Evolutionary conservation across 1,284 basidiomycete genomes (phyloP).

Genomic region (Mycena citricolor): DNA sequence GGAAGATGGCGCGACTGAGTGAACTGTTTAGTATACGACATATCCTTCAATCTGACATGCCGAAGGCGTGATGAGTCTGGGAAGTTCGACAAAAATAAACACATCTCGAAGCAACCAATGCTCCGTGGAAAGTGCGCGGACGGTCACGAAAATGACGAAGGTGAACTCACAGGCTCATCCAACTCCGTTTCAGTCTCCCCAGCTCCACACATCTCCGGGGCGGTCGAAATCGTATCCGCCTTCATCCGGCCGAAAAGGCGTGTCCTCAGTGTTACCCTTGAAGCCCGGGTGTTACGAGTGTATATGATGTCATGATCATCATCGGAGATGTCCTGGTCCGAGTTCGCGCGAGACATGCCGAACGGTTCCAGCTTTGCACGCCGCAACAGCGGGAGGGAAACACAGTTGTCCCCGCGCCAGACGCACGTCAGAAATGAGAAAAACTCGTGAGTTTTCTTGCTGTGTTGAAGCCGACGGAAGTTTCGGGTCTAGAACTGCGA

Average conservation of each 20-base stretch:
- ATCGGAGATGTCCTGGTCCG: constrained; percentile 15
- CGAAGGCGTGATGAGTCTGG: background rate
- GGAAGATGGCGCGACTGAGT: constrained; percentile 55
- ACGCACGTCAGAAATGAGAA: no score
- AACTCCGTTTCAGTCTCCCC: constrained; percentile 78
- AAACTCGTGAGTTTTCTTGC: no score
- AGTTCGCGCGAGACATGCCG: no score
- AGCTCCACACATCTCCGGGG: constrained; percentile 57
- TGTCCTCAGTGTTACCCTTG: constrained; percentile 14
- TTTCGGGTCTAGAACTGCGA: no score
- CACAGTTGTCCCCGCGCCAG: no score
- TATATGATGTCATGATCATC: constrained; percentile 18
- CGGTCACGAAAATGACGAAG: constrained; percentile 7
- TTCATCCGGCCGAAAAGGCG: constrained; percentile 19
- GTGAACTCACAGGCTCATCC: constrained; percentile 68
- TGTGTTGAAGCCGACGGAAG: no score
- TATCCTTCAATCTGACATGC: background rate
- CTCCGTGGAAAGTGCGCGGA: constrained; percentile 4
- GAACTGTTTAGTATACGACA: background rate
- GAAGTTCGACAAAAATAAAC: constrained; percentile 11
- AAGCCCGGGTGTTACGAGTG: constrained; percentile 10
- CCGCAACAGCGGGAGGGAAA: no score
- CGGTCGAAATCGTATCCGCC: constrained; percentile 55
- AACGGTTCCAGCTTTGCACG: no score
- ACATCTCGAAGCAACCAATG: constrained; percentile 2